phyloP scores from a whole-genome alignment of 495 filamentous ascomycete genomes.

The Aspergillus diversus region DNA sequence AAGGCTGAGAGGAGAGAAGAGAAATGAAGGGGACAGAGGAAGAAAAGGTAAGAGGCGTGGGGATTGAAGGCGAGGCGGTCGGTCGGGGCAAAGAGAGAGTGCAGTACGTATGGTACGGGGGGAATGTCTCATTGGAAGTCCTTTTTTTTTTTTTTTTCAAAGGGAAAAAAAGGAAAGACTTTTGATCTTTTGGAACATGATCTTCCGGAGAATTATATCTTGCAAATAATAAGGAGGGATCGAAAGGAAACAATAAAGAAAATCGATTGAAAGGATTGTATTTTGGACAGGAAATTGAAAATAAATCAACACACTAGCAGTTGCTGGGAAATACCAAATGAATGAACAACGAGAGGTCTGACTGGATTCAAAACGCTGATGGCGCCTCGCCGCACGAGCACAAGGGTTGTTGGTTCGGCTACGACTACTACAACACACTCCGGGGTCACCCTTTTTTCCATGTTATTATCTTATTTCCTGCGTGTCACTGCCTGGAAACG shows the following conservation, averaged over 20 bases:
- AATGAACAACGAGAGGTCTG: background rate
- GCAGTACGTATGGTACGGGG: slow-evolving; percentile 8
- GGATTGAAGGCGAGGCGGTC: slow-evolving; percentile 31
- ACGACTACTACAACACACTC: slow-evolving; percentile 17
- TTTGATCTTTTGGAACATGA: background rate
- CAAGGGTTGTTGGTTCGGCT: slow-evolving; percentile 20
- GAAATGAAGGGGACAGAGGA: slow-evolving; percentile 19
- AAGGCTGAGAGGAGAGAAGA: background rate
- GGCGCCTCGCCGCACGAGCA: slow-evolving; percentile 18
- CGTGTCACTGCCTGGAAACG: background rate
- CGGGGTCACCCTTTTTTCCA: background rate
- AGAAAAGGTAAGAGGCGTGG: slow-evolving; percentile 25
- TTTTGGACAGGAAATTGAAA: slow-evolving; percentile 1
- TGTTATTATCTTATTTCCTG: background rate
- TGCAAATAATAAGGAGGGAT: background rate
- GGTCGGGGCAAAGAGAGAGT: slow-evolving; percentile 26
- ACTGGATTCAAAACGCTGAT: slow-evolving; percentile 20
- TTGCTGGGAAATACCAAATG: background rate
- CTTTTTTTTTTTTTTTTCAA: background rate
- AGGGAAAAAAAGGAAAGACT: background rate
- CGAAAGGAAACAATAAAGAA: background rate
- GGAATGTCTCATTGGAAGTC: background rate
- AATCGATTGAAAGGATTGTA: background rate
- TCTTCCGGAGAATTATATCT: too few species aligned
- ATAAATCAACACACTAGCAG: slow-evolving; percentile 7